Conservation (phyloP, 1,139 yeast genomes). For the Candida pseudoviswanathii region DNA sequence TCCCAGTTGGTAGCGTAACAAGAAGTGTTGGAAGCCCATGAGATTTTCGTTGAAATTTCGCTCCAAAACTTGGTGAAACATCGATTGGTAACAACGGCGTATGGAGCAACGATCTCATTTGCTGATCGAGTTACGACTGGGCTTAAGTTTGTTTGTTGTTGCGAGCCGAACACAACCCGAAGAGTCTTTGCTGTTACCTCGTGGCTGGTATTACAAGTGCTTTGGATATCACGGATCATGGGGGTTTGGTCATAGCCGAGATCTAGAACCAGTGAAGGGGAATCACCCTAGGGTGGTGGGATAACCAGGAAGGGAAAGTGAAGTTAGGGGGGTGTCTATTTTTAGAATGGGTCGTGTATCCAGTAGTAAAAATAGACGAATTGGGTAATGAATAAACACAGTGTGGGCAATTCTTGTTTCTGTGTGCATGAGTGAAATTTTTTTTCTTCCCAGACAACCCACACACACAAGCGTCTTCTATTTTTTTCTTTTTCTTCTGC, state of each 20-base stretch:
- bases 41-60: background rate
- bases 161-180: no score
- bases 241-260: no score
- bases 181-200: no score
- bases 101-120: no score
- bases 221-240: no score
- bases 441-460: background rate
- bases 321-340: background rate
- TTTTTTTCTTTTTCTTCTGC: background rate
- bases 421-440: background rate
- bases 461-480: background rate
- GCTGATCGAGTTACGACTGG: no score
- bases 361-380: background rate
- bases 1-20: no score
- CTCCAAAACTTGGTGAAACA: background rate
- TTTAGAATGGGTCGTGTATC: background rate
- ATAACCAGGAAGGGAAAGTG: background rate
- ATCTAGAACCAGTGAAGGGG: background rate
- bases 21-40: background rate
- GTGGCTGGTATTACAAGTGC: no score
- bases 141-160: no score
- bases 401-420: background rate
- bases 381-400: constrained; percentile 1
- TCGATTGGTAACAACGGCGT: no score
- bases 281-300: no score